A percentile compares a stretch with the other conserved stretches of the same genome.
These are phyloP conservation scores for Pichia exigua DNA, from an alignment of 805 yeast genomes.

Conservation along the genomic window DNA sequence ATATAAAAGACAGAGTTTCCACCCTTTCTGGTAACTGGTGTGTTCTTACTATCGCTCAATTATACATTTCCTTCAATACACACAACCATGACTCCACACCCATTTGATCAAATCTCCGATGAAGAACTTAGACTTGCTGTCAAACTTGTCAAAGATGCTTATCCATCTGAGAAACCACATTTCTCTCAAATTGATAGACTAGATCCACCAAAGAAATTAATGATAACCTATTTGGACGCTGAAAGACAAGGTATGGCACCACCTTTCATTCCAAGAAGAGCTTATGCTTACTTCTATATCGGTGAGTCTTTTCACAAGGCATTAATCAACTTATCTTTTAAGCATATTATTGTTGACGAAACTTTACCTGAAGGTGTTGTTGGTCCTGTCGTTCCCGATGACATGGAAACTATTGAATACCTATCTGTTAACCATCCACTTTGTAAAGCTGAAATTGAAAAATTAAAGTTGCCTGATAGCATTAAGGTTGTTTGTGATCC, in stretches of 20 bases:
- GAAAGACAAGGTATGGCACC: conserved; percentile 47
- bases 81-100: conserved; percentile 17
- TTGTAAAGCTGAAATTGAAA: conserved; percentile 56
- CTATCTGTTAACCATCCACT: conserved; percentile 45
- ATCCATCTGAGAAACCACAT: conserved; percentile 49
- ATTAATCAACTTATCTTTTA: conserved; percentile 55
- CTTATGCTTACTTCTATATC: conserved; percentile 59
- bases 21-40: neutral
- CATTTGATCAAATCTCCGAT: conserved; percentile 38
- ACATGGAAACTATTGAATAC: conserved; percentile 46
- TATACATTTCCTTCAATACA: neutral
- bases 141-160: conserved; percentile 51
- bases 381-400: conserved; percentile 69
- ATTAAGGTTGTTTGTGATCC: conserved; percentile 57
- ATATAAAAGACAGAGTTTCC: neutral
- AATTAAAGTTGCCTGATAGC: conserved; percentile 54
- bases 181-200: conserved; percentile 59
- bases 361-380: conserved; percentile 52
- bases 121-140: conserved; percentile 50
- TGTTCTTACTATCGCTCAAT: neutral
- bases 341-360: conserved; percentile 51
- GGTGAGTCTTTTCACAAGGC: conserved; percentile 57
- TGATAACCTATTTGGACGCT: conserved; percentile 59
- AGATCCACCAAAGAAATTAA: conserved; percentile 74
- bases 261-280: conserved; percentile 60